A percentile compares a stretch with the other conserved stretches of the same genome.
These are phyloP conservation scores for Fragilariopsis cylindrus DNA, from an alignment of 108 stramenopile genomes.

Conservation along the genomic window DNA sequence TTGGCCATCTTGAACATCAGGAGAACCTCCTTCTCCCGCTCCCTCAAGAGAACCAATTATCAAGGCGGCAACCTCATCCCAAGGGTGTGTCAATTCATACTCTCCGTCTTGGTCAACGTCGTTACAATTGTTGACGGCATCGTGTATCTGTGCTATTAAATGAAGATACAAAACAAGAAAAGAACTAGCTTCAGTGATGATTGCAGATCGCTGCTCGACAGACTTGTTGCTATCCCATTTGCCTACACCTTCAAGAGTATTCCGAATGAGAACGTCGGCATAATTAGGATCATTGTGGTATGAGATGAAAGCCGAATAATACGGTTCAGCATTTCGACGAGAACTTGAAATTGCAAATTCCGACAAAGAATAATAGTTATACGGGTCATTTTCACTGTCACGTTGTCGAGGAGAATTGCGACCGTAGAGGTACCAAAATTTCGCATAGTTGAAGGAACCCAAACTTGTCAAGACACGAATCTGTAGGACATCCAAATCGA, in stretches of 20 bases:
- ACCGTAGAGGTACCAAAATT: constrained; percentile 68
- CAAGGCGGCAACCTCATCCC: constrained; percentile 80
- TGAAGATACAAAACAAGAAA: constrained; percentile 73
- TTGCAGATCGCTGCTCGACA: constrained; percentile 43
- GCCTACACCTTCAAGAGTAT: constrained; percentile 49
- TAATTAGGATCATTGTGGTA: constrained; percentile 58
- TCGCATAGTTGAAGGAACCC: constrained; percentile 49
- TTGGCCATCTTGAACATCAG: constrained; percentile 68
- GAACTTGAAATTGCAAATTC: constrained; percentile 50
- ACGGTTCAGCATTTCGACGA: constrained; percentile 59
- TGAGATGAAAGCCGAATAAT: constrained; percentile 48
- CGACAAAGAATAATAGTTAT: constrained; percentile 51
- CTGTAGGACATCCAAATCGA: constrained; percentile 80
- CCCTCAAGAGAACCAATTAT: constrained; percentile 86
- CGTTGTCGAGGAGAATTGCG: constrained; percentile 55
- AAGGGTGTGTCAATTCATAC: constrained; percentile 45
- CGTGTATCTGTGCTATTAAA: constrained; percentile 54
- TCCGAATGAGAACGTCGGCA: constrained; percentile 56
- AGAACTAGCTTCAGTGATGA: constrained; percentile 53
- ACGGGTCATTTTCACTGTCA: constrained; percentile 54
- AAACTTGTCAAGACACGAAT: constrained; percentile 41
- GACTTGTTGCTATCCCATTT: constrained; percentile 53
- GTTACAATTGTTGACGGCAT: constrained; percentile 52
- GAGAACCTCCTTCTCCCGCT: constrained; percentile 51
- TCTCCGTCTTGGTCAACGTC: constrained; percentile 35